These are phyloP conservation scores for Neofusicoccum kwambonambiense DNA, from an alignment of 2,329 filamentous ascomycete genomes.

Conservation along the genomic window DNA sequence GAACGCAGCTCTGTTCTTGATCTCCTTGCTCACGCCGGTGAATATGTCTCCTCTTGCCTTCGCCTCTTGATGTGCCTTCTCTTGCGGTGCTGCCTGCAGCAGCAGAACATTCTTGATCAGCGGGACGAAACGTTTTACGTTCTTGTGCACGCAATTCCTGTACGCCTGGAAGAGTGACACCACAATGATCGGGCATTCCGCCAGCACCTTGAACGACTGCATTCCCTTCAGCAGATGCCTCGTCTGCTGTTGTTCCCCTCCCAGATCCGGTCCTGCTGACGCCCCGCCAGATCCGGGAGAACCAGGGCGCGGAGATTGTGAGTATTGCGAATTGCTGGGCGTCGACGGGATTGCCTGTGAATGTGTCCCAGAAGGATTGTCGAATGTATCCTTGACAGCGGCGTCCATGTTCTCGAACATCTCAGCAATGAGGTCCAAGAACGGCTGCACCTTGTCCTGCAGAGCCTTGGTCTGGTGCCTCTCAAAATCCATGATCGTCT, in stretches of 20 bases:
- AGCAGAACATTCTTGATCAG: constrained; percentile 87
- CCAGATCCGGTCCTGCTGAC: constrained; percentile 68
- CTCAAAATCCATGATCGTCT: constrained; percentile 96
- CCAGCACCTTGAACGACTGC: constrained; percentile 98
- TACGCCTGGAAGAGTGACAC: constrained; percentile 98
- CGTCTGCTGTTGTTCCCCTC: constrained; percentile 76
- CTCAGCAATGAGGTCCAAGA: constrained; percentile 88
- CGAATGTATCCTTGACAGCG: constrained; percentile 92
- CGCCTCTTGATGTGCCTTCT: constrained; percentile 85
- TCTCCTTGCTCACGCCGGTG: constrained; percentile 87
- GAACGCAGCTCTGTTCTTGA: constrained; percentile 91
- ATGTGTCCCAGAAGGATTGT: constrained; percentile 58
- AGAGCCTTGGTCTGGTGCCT: constrained; percentile 86
- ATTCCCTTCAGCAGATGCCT: constrained; percentile 86
- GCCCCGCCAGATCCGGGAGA: constrained; percentile 85
- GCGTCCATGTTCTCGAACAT: constrained; percentile 94
- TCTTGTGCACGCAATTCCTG: constrained; percentile 71
- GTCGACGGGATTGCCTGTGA: constrained; percentile 62
- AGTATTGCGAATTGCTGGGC: constrained; percentile 61
- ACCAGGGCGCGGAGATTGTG: constrained; percentile 83
- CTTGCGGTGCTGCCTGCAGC: constrained; percentile 88
- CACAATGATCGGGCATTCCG: constrained; percentile 97
- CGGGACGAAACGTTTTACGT: constrained; percentile 89
- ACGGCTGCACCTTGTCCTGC: constrained; percentile 78
- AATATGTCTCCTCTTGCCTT: constrained; percentile 77